Percentiles rank a stretch among this genome's conserved stretches.
Evolutionary conservation across 352 stramenopile genomes (phyloP).

Genomic region (Phytophthora nicotianae): DNA sequence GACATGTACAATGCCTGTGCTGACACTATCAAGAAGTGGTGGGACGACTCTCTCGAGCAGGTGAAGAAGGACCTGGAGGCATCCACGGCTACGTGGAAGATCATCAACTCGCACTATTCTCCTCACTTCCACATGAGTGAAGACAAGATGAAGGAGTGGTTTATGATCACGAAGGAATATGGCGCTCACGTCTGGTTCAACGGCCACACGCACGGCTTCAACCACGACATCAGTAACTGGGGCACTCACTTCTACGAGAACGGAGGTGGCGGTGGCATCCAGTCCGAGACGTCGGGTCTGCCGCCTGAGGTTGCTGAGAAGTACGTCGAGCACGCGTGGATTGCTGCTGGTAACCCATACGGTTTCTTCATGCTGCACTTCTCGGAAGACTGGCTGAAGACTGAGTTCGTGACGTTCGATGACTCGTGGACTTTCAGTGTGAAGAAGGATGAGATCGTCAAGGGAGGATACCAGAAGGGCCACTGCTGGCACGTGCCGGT

Average conservation of each 20-base stretch:
- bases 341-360: conserved; percentile 80
- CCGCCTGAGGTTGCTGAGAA: conserved; percentile 74
- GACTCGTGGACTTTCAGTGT: conserved; percentile 81
- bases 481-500: conserved; percentile 89
- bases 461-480: conserved; percentile 77
- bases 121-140: conserved; percentile 90
- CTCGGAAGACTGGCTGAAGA: conserved; percentile 85
- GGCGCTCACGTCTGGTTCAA: conserved; percentile 84
- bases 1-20: conserved; percentile 84
- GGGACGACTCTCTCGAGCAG: conserved; percentile 70
- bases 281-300: conserved; percentile 83
- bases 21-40: conserved; percentile 79
- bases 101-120: conserved; percentile 91
- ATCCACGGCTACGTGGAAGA: conserved; percentile 85
- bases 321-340: conserved; percentile 84
- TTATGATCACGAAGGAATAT: conserved; percentile 79
- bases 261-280: conserved; percentile 83
- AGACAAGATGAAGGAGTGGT: conserved; percentile 91
- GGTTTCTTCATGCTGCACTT: conserved; percentile 88
- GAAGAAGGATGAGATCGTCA: conserved; percentile 73
- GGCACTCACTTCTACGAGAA: conserved; percentile 91
- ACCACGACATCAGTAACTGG: conserved; percentile 87
- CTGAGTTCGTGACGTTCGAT: conserved; percentile 87
- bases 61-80: conserved; percentile 70
- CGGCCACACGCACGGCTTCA: conserved; percentile 88